Evolutionary conservation across 129 eudicot genomes (phyloP).

Genomic region (Heracleum sosnowskyi): DNA sequence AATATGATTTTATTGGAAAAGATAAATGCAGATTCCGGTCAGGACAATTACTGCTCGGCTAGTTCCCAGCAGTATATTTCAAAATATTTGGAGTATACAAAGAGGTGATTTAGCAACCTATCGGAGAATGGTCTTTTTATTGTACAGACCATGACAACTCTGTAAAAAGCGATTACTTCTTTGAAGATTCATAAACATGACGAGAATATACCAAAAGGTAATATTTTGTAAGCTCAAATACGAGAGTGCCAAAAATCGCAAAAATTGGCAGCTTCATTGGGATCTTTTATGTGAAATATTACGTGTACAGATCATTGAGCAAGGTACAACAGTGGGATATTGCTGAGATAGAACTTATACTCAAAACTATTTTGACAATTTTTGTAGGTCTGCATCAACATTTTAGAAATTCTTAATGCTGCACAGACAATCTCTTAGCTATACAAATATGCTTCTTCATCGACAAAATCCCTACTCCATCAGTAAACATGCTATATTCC

Average conservation of each 20-base stretch:
- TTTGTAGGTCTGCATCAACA: not conserved
- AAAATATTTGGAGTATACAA: constrained; percentile 22
- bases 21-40: constrained; percentile 24
- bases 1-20: constrained; percentile 12
- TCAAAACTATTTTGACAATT: not conserved
- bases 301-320: not conserved
- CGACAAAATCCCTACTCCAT: not conserved
- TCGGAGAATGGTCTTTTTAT: constrained; percentile 23
- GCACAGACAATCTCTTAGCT: not conserved
- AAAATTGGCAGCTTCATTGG: not conserved
- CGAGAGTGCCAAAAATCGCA: not conserved
- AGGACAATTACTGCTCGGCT: constrained; percentile 18
- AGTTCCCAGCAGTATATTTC: constrained; percentile 18
- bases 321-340: not conserved
- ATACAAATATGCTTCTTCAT: not conserved
- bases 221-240: constrained; percentile 3
- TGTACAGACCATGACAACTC: constrained; percentile 68
- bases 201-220: constrained; percentile 31
- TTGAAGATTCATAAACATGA: constrained; percentile 20
- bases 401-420: not conserved
- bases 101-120: constrained; percentile 24
- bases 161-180: constrained; percentile 19
- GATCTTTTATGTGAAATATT: not conserved
- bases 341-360: not conserved
- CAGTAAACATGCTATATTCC: not conserved